Base-by-base conservation (phyloP, 352 stramenopile genomes). In the Phytophthora multivora region DNA sequence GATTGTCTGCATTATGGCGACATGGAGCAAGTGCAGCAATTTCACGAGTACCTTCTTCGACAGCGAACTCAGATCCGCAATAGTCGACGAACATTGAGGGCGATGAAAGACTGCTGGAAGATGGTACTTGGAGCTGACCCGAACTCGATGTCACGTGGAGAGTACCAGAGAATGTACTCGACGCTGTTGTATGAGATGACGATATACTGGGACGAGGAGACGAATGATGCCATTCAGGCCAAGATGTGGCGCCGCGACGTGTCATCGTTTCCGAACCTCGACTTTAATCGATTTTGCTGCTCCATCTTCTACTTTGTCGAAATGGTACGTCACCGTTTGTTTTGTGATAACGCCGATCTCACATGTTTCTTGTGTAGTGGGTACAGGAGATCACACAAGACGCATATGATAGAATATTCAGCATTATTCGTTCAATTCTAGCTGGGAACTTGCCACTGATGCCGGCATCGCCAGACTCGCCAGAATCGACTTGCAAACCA, bases 101-200 rank as follows among this genome's bases (percentile, higher is more conserved):
- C 63, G 45, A 86, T 88, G 71, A 75, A 66, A 39, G 59, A 57
- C 3, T 84, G 69, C 57, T 86, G 76, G 76, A 69, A 73, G 8
- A 35, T 69, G 1, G 38, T 63, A 15, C 49, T 48, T 11, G 71
- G 58, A 31, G 36, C 47, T 15, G 54, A 66, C 26, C 13, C 50
- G 0, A 31, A 54, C 1, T 12, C 35, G 15, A 75, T 85, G 59
- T 66, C 62, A 0, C 57, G 55, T 9, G 57, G 71, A 2, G 79
- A 86, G 48, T 86, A 77, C 55, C 52, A 82, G 18, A 63, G 66
- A 31, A 66, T 80, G 51, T 86, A 85, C 67, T 79, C 72, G 3
- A 79, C 69, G 7, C 31, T 89, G 35, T 51, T 89, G n/a, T 82
- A 77, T 25, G 72, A 85, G 39, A 82, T 85, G 79, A 85, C 75